Conservation (phyloP, 2,329 filamentous ascomycete genomes). For the Epichloe elymi region DNA sequence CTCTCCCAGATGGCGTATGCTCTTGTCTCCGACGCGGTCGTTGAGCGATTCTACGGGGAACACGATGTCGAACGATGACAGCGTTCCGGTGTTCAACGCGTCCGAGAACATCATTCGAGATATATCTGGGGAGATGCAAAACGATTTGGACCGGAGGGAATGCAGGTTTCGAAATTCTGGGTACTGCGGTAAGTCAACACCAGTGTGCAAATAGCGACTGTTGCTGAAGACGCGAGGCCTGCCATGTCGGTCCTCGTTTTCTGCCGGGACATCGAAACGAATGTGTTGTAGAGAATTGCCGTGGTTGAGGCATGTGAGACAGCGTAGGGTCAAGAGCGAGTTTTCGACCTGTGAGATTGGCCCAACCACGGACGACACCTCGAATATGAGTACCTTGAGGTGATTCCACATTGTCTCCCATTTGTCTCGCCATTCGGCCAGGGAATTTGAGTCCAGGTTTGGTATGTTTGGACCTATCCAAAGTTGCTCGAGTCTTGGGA, state of each 20-base stretch:
- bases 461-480: conserved; percentile 15
- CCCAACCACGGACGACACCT: conserved; percentile 10
- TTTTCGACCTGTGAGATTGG: conserved; percentile 11
- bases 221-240: not conserved
- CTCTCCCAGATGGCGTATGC: conserved; percentile 16
- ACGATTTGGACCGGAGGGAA: conserved; percentile 15
- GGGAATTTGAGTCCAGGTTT: conserved; percentile 8
- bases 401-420: conserved; percentile 16
- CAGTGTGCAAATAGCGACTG: not conserved
- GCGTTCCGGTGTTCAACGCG: conserved; percentile 14
- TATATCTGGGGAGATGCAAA: conserved; percentile 12
- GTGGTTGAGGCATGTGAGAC: conserved; percentile 16
- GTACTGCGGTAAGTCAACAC: not conserved
- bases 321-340: conserved; percentile 11
- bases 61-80: conserved; percentile 23
- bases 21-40: conserved; percentile 13
- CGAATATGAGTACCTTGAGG: conserved; percentile 16
- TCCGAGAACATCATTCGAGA: conserved; percentile 14
- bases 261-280: conserved; percentile 18
- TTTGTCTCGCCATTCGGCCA: conserved; percentile 6
- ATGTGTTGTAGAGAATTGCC: conserved; percentile 16
- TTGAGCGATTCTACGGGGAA: conserved; percentile 18
- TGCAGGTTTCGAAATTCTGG: conserved; percentile 15
- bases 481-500: conserved; percentile 19
- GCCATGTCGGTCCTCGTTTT: conserved; percentile 9